Evolutionary conservation across 371 early-diverging fungal genomes (phyloP).

Genomic region (Zopfochytrium polystomum): DNA sequence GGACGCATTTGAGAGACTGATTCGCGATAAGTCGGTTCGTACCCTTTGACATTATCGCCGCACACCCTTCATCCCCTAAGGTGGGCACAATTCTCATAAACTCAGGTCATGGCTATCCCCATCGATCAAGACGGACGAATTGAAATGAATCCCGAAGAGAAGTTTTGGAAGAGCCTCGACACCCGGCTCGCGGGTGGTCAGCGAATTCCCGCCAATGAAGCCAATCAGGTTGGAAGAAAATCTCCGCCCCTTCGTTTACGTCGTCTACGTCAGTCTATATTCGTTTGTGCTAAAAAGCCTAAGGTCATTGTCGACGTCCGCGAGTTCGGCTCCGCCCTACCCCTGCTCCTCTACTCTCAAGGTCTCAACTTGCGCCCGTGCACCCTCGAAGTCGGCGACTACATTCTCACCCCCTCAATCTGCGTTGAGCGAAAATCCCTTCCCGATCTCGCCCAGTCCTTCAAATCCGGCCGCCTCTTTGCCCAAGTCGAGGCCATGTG

Average conservation of each 20-base stretch:
- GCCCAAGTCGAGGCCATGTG: slow-evolving; percentile 91
- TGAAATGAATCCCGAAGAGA: slow-evolving; percentile 46
- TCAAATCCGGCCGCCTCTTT: slow-evolving; percentile 87
- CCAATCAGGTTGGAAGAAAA: slow-evolving; percentile 38
- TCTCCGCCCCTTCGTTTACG: slow-evolving; percentile 1
- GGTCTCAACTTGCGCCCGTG: slow-evolving; percentile 75
- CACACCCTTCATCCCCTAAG: slow-evolving; percentile 5
- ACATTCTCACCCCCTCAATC: slow-evolving; percentile 80
- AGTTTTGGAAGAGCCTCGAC: slow-evolving; percentile 55
- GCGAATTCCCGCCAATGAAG: slow-evolving; percentile 21
- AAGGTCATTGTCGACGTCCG: slow-evolving; percentile 87
- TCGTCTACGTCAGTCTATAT: slow-evolving; percentile 2
- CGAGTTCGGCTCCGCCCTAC: slow-evolving; percentile 91
- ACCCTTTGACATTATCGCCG: not conserved
- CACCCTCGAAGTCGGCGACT: slow-evolving; percentile 94
- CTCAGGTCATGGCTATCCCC: slow-evolving; percentile 69
- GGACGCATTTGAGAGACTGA: slow-evolving; percentile 89
- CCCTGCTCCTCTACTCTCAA: slow-evolving; percentile 79
- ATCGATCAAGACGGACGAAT: slow-evolving; percentile 54
- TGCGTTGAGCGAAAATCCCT: slow-evolving; percentile 95
- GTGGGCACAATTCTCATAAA: slow-evolving; percentile 18
- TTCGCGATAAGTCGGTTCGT: slow-evolving; percentile 80
- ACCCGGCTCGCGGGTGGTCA: slow-evolving; percentile 62
- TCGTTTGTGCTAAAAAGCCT: not conserved
- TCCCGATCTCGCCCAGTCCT: slow-evolving; percentile 81